A percentile compares a stretch with the other conserved stretches of the same genome.
Conservation (phyloP, 176 grass and related monocot species). For the Alloteropsis semialata region DNA sequence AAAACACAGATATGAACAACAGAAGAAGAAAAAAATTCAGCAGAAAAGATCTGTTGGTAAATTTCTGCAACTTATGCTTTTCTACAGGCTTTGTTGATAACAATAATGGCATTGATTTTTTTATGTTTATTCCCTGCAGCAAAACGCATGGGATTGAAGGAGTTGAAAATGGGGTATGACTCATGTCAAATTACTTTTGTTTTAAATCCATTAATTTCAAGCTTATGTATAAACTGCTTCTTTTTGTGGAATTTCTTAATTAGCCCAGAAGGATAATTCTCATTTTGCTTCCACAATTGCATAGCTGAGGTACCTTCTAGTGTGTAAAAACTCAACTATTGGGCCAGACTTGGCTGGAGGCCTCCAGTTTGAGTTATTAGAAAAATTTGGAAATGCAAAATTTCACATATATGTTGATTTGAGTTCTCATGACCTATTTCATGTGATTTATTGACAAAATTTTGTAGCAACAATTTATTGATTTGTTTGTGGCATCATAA, state of each 20-base stretch:
- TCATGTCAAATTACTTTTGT: background rate
- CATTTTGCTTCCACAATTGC: slow-evolving; percentile 1
- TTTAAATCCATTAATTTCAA: background rate
- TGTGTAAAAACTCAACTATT: background rate
- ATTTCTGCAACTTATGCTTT: slow-evolving; percentile 1
- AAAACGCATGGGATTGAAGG: slow-evolving; percentile 73
- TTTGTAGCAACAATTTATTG: background rate
- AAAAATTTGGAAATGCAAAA: background rate
- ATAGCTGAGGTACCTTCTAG: background rate
- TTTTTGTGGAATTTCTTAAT: background rate
- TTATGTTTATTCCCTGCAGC: slow-evolving; percentile 47
- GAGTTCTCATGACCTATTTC: background rate
- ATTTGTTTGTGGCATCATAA: background rate
- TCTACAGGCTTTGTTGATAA: background rate
- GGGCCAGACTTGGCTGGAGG: background rate
- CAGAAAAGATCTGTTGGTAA: slow-evolving; percentile 89
- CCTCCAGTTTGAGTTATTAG: background rate
- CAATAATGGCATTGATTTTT: background rate
- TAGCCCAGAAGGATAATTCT: background rate
- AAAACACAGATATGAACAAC: slow-evolving; percentile 89
- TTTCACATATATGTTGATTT: background rate
- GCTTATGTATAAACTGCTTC: background rate
- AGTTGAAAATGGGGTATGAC: slow-evolving; percentile 92
- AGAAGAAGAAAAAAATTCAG: slow-evolving; percentile 92
- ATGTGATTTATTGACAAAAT: background rate